phyloP scores from a whole-genome alignment of 192 early-diverging fungal genomes.

The Coemansia sp. region DNA sequence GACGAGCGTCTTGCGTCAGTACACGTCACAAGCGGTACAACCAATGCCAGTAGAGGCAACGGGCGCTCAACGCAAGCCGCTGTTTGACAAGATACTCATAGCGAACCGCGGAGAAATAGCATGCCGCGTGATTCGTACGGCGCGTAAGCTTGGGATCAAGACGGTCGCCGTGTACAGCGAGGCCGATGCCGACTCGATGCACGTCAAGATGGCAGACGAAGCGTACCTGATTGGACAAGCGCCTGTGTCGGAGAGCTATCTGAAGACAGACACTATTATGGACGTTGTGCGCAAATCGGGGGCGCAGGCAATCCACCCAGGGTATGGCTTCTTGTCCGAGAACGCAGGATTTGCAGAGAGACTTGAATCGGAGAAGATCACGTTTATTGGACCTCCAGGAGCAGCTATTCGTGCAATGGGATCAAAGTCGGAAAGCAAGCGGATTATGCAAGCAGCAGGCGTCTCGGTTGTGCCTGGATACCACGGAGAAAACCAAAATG shows the following conservation, averaged over 20 bases:
- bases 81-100: conserved; percentile 96
- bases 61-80: conserved; percentile 54
- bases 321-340: conserved; percentile 96
- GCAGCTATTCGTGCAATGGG: conserved; percentile 92
- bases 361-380: conserved; percentile 65
- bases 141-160: conserved; percentile 88
- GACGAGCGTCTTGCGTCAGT: background rate
- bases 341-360: conserved; percentile 86
- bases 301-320: conserved; percentile 94
- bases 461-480: conserved; percentile 95
- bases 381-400: conserved; percentile 90
- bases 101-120: conserved; percentile 93
- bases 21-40: background rate
- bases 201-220: conserved; percentile 92
- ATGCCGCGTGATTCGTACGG: conserved; percentile 78
- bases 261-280: conserved; percentile 79
- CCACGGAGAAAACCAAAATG: conserved; percentile 86
- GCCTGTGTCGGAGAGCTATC: conserved; percentile 78
- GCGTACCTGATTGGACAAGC: conserved; percentile 89
- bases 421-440: conserved; percentile 91
- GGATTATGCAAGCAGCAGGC: conserved; percentile 85
- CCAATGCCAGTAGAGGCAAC: background rate
- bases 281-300: conserved; percentile 72
- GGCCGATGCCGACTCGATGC: conserved; percentile 83
- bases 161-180: conserved; percentile 93